These are phyloP conservation scores for Margaritispora aquatica DNA, from an alignment of 495 filamentous ascomycete genomes.

Conservation along the genomic window DNA sequence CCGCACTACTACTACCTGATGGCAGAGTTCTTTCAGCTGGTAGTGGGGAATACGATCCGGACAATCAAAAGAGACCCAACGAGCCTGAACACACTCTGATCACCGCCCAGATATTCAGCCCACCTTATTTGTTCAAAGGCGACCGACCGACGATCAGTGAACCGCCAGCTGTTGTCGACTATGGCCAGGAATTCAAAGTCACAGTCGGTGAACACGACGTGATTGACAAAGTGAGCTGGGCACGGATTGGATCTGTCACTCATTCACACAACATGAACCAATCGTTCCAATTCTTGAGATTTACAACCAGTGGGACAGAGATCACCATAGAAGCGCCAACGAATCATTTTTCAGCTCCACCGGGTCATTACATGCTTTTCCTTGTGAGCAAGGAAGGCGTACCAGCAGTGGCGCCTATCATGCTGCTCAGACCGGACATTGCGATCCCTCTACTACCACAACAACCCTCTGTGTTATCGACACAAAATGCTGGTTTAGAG, in stretches of 20 bases:
- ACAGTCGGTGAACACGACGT: conserved; percentile 12
- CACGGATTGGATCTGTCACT: conserved; percentile 7
- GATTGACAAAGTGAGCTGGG: conserved; percentile 17
- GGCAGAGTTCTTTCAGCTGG: conserved; percentile 19
- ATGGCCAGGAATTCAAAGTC: conserved; percentile 14
- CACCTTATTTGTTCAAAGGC: conserved; percentile 20
- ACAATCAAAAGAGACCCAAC: conserved; percentile 2
- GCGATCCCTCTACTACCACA: conserved; percentile 1
- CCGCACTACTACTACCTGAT: conserved; percentile 20
- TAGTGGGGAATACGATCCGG: conserved; percentile 15
- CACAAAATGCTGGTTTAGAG: conserved; percentile 1
- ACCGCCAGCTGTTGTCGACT: conserved; percentile 15
- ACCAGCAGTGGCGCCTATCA: conserved; percentile 8
- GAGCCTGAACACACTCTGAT: conserved; percentile 4
- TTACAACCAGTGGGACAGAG: conserved; percentile 1
- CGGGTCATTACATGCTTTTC: conserved; percentile 8
- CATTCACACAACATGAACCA: conserved; percentile 10
- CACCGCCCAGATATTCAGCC: conserved; percentile 16
- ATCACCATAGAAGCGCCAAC: conserved; percentile 4
- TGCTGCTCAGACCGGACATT: neutral
- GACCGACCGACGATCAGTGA: conserved; percentile 12
- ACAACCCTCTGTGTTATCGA: neutral
- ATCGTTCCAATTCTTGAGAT: conserved; percentile 7
- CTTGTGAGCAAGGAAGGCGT: conserved; percentile 5
- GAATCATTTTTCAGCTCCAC: conserved; percentile 5